These are phyloP conservation scores for Tinospora cordifolia DNA, from an alignment of 164 flowering plant species.

Conservation along the genomic window DNA sequence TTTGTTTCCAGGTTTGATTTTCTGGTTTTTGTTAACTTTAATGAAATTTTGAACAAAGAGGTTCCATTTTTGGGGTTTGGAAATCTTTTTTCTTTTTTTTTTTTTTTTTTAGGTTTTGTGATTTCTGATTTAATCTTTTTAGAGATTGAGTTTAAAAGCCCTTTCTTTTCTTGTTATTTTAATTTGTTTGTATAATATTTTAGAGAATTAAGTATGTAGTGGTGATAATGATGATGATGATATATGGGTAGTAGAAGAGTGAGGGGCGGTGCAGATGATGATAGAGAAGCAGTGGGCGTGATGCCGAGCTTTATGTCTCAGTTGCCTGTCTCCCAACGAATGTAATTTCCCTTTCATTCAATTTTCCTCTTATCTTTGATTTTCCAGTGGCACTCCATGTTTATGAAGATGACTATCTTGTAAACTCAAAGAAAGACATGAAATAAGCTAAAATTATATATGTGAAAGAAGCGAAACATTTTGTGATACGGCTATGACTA, in stretches of 20 bases:
- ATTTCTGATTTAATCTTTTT: not conserved
- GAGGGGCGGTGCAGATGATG: slow-evolving; percentile 29
- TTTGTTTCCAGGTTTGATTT: not conserved
- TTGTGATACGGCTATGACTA: not conserved
- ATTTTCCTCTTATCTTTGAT: not conserved
- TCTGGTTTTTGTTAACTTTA: not conserved
- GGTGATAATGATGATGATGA: slow-evolving; percentile 22
- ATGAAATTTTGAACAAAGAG: not conserved
- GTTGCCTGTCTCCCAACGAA: slow-evolving; percentile 18
- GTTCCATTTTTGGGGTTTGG: not conserved
- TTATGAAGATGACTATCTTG: not conserved
- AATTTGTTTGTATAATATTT: not conserved
- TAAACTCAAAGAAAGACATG: not conserved
- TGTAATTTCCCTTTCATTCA: slow-evolving; percentile 22
- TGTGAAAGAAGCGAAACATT: not conserved
- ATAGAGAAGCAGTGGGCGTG: slow-evolving; percentile 25
- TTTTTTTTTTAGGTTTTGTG: slow-evolving; percentile 1
- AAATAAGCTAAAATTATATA: not conserved
- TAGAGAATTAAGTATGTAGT: slow-evolving; percentile 4
- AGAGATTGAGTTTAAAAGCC: slow-evolving; percentile 1
- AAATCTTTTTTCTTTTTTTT: not conserved
- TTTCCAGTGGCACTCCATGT: not conserved
- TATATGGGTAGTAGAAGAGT: slow-evolving; percentile 24
- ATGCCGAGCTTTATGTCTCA: slow-evolving; percentile 47
- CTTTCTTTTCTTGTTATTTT: slow-evolving; percentile 7